Percentiles rank a stretch among this genome's conserved stretches.
Evolutionary conservation across 148 eudicot species (phyloP).

Genomic region (Oxyria digyna): DNA sequence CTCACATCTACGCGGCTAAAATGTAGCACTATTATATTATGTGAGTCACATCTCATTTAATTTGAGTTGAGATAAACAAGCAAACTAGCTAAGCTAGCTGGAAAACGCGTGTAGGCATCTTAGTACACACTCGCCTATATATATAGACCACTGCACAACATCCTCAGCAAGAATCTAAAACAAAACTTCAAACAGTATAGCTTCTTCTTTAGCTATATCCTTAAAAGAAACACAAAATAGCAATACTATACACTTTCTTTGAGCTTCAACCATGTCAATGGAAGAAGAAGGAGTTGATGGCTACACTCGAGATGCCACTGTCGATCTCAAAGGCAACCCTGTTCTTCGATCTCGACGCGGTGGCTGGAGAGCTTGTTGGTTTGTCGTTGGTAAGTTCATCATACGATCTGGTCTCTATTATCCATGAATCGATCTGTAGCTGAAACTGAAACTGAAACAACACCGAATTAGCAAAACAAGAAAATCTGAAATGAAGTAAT

Average conservation of each 20-base stretch:
- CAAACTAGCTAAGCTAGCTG: no score
- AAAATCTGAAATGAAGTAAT: background rate
- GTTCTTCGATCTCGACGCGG: constrained; percentile 41
- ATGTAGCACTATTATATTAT: no score
- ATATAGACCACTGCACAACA: background rate
- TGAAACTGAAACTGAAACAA: no score
- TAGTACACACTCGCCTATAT: background rate
- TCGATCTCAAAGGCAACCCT: constrained; percentile 57
- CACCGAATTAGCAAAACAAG: no score
- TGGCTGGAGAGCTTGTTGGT: constrained; percentile 61
- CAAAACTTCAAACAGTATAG: no score
- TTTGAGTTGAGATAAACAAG: no score
- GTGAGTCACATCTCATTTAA: no score
- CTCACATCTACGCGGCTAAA: no score
- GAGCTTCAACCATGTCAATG: constrained; percentile 8
- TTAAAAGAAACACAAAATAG: background rate
- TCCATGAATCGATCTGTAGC: no score
- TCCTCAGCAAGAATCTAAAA: no score
- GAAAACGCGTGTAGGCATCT: background rate
- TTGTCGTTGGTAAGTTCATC: constrained; percentile 43
- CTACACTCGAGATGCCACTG: constrained; percentile 56
- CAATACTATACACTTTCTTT: background rate
- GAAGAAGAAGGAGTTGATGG: constrained; percentile 23
- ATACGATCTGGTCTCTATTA: no score
- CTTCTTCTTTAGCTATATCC: no score